A percentile compares a stretch with the other conserved stretches of the same genome.
Evolutionary conservation across 345 rosid genomes (phyloP).

Genomic region (Ceriops zippeliana): DNA sequence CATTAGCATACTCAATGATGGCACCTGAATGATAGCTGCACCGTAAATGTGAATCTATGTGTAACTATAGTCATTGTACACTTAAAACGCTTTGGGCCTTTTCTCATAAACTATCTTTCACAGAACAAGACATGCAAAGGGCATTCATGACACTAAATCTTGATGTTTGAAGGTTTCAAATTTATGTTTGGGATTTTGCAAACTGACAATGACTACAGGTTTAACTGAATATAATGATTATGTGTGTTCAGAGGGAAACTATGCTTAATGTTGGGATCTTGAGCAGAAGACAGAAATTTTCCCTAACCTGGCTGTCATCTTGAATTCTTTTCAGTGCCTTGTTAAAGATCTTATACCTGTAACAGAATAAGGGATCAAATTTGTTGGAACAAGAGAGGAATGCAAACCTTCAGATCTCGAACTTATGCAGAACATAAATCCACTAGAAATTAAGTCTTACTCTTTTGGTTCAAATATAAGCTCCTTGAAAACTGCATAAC

Average conservation of each 20-base stretch:
- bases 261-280: not conserved
- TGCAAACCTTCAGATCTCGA: slow-evolving; percentile 4
- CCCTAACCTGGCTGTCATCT: slow-evolving; percentile 83
- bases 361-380: slow-evolving; percentile 20
- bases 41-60: no score
- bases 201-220: no score
- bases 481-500: slow-evolving; percentile 82
- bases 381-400: not conserved
- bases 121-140: no score
- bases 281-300: slow-evolving; percentile 3
- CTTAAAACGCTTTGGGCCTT: no score
- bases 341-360: slow-evolving; percentile 81
- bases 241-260: not conserved
- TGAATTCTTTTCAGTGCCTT: slow-evolving; percentile 85
- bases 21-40: no score
- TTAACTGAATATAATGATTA: not conserved
- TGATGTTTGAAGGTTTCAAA: no score
- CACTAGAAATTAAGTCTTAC: slow-evolving; percentile 39
- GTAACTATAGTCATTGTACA: no score
- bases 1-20: no score
- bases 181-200: no score
- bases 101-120: no score
- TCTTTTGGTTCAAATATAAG: slow-evolving; percentile 94
- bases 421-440: slow-evolving; percentile 7
- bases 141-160: no score